Conservation (phyloP, 805 yeast genomes). For the Ogataea trehalophila region DNA sequence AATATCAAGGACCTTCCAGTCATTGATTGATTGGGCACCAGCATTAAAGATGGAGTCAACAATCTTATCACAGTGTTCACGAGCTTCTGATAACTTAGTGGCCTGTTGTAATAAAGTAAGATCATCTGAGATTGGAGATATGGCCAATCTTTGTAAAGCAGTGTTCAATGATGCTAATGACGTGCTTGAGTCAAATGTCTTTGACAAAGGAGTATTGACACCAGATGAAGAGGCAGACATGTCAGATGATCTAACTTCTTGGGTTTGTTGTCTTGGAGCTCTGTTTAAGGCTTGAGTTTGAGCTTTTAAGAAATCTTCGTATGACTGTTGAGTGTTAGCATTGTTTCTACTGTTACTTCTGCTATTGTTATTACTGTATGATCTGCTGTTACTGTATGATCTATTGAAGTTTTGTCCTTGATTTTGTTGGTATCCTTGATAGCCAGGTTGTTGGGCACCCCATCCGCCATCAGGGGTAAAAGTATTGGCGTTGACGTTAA, state of each 20-base stretch:
- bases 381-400: slow-evolving; percentile 7
- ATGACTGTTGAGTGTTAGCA: slow-evolving; percentile 29
- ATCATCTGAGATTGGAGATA: slow-evolving; percentile 61
- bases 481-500: slow-evolving; percentile 32
- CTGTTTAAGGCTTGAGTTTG: slow-evolving; percentile 30
- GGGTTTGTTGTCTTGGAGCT: slow-evolving; percentile 11
- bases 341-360: slow-evolving; percentile 8
- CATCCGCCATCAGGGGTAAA: slow-evolving; percentile 28
- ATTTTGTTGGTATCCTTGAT: slow-evolving; percentile 14
- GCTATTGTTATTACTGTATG: slow-evolving; percentile 2
- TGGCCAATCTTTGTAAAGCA: slow-evolving; percentile 59
- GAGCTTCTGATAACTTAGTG: slow-evolving; percentile 48
- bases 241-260: slow-evolving; percentile 14
- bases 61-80: slow-evolving; percentile 48
- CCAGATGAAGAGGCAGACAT: slow-evolving; percentile 30
- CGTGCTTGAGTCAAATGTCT: slow-evolving; percentile 45
- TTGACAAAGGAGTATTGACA: slow-evolving; percentile 22
- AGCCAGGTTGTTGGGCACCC: slow-evolving; percentile 16
- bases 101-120: slow-evolving; percentile 49
- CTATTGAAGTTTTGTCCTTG: neutral
- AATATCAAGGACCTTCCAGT: slow-evolving; percentile 64
- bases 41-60: slow-evolving; percentile 42
- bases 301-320: slow-evolving; percentile 48
- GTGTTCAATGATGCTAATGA: slow-evolving; percentile 63
- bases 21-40: slow-evolving; percentile 46